Evolutionary conservation across 2,329 filamentous ascomycete species (phyloP).

Genomic region (Pestalotiopsis sp.): DNA sequence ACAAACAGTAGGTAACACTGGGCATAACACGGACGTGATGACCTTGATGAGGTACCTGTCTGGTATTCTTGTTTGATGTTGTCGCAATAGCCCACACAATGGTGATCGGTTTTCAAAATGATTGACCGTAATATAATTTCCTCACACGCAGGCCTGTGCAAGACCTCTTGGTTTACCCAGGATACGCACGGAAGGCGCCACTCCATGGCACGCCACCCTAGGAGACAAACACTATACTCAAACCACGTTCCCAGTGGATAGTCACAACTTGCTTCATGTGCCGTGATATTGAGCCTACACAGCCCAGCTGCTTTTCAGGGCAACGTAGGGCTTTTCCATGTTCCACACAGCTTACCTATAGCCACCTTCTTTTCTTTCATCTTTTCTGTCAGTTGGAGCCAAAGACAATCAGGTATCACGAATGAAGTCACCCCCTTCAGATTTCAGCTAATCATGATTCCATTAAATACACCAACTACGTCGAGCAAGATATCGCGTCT

Average conservation of each 20-base stretch:
- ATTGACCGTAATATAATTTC: neutral
- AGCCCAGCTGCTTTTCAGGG: too few species aligned
- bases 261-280: too few species aligned
- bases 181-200: too few species aligned
- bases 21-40: neutral
- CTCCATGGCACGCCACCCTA: neutral
- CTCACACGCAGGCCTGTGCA: neutral
- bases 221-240: neutral
- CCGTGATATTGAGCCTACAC: too few species aligned
- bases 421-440: too few species aligned
- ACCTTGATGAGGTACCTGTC: neutral
- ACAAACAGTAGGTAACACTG: neutral
- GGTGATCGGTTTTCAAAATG: neutral
- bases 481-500: neutral
- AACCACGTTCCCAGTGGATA: neutral
- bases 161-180: neutral
- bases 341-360: neutral
- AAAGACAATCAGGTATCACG: too few species aligned
- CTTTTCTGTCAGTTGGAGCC: neutral
- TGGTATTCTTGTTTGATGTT: neutral
- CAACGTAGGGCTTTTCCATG: neutral
- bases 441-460: too few species aligned
- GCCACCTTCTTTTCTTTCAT: neutral
- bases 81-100: neutral
- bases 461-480: too few species aligned